A percentile compares a stretch with the other conserved stretches of the same genome.
phyloP scores from a whole-genome alignment of 2,329 filamentous ascomycete species.

The Botrytis fragariae region DNA sequence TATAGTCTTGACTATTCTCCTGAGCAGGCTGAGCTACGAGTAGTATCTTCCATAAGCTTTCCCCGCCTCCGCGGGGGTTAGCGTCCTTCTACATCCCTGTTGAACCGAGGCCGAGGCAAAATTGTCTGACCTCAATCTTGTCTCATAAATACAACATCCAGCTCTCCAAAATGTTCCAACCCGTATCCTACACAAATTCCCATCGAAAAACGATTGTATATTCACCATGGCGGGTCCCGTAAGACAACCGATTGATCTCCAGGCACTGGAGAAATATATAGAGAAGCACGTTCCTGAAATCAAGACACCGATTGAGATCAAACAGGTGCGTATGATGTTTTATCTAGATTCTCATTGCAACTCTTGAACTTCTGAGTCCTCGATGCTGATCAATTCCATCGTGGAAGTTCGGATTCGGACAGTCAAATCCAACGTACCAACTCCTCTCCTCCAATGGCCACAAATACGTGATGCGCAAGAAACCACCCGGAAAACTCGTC shows the following conservation, averaged over 20 bases:
- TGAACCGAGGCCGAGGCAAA: conserved; percentile 19
- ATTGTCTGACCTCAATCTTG: background rate
- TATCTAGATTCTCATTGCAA: background rate
- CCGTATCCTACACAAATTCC: background rate
- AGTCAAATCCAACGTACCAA: conserved; percentile 96
- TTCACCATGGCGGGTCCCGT: conserved; percentile 75
- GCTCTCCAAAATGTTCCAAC: background rate
- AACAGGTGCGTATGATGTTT: conserved; percentile 62
- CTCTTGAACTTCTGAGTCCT: background rate
- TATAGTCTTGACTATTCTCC: background rate
- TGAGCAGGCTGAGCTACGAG: background rate
- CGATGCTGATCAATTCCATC: background rate
- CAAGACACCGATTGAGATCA: conserved; percentile 77
- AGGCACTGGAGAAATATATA: conserved; percentile 77
- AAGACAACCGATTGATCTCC: conserved; percentile 84
- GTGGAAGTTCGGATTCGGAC: conserved; percentile 88
- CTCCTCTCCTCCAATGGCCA: conserved; percentile 68
- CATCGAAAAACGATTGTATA: background rate
- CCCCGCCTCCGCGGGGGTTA: conserved; percentile 13
- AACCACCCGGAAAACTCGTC: conserved; percentile 89
- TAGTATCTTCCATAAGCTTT: background rate
- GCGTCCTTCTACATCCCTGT: conserved; percentile 11
- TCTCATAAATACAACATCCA: conserved; percentile 2
- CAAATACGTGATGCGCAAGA: conserved; percentile 92
- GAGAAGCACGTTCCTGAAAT: conserved; percentile 76